Percentiles rank a stretch among this genome's conserved stretches.
phyloP scores from a whole-genome alignment of 768 basidiomycete species.

The Tephrocybe sp. region DNA sequence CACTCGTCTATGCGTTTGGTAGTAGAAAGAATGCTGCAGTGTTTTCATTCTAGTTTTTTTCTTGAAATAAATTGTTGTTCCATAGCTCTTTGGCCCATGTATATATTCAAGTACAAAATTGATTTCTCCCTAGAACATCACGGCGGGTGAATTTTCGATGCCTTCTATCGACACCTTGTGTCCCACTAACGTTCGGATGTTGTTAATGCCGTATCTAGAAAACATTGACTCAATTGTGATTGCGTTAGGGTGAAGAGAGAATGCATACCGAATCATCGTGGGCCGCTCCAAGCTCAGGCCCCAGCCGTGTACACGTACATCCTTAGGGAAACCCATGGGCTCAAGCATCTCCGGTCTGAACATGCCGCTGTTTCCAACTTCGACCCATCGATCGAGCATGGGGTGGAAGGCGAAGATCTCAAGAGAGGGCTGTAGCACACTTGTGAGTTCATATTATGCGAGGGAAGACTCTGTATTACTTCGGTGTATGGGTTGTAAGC shows the following conservation, averaged over 20 bases:
- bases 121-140: constrained; percentile 66
- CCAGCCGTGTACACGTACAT: constrained; percentile 97
- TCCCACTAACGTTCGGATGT: constrained; percentile 94
- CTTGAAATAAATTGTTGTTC: constrained; percentile 3
- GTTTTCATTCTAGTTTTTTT: constrained; percentile 68
- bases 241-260: not conserved
- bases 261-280: constrained; percentile 94
- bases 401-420: constrained; percentile 99
- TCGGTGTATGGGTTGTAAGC: constrained; percentile 99
- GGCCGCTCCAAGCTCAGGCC: constrained; percentile 93
- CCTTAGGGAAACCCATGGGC: constrained; percentile 97
- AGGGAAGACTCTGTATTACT: constrained; percentile 37
- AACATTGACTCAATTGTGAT: not conserved
- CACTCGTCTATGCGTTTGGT: constrained; percentile 85
- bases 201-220: constrained; percentile 90
- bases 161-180: constrained; percentile 94
- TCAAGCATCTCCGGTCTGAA: constrained; percentile 99
- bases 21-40: constrained; percentile 80
- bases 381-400: constrained; percentile 91
- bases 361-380: constrained; percentile 99
- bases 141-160: constrained; percentile 87
- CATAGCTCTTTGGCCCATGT: constrained; percentile 9
- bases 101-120: constrained; percentile 5
- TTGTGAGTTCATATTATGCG: not conserved
- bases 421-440: constrained; percentile 70